phyloP scores from a whole-genome alignment of 2,329 filamentous ascomycete species.

The Pyricularia sp. region DNA sequence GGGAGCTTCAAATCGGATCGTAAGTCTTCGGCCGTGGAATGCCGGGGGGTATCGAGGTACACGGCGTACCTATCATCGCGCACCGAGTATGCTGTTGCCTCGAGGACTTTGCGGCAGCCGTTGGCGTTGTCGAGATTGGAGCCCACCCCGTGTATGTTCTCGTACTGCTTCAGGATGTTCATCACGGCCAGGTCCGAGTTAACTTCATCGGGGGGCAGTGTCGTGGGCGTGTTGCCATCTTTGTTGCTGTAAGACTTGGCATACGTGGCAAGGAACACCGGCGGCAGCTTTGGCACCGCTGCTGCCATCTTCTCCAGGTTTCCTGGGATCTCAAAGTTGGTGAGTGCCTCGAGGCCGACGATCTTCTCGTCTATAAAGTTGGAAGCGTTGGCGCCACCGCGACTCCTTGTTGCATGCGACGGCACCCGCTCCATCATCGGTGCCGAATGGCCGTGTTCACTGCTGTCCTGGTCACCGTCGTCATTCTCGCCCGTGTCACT shows the following conservation, averaged over 20 bases:
- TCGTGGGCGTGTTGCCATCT: slow-evolving; percentile 46
- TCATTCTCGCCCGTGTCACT: slow-evolving; percentile 44
- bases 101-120: slow-evolving; percentile 45
- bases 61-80: slow-evolving; percentile 37
- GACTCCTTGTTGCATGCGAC: slow-evolving; percentile 54
- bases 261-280: slow-evolving; percentile 46
- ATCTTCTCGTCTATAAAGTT: slow-evolving; percentile 50
- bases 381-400: slow-evolving; percentile 38
- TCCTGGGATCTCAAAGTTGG: slow-evolving; percentile 47
- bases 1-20: slow-evolving; percentile 41
- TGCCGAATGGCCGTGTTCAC: slow-evolving; percentile 33
- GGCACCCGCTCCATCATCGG: slow-evolving; percentile 53
- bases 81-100: slow-evolving; percentile 41
- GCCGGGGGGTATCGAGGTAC: slow-evolving; percentile 33
- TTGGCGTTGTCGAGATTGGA: slow-evolving; percentile 45
- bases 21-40: slow-evolving; percentile 32
- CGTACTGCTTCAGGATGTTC: slow-evolving; percentile 28
- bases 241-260: slow-evolving; percentile 46
- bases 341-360: slow-evolving; percentile 49
- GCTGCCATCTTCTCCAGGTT: slow-evolving; percentile 48
- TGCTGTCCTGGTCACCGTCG: slow-evolving; percentile 38
- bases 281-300: slow-evolving; percentile 49
- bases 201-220: slow-evolving; percentile 41
- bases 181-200: slow-evolving; percentile 11
- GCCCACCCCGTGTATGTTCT: slow-evolving; percentile 40